Conservation (phyloP, 1,284 basidiomycete genomes). For the Sphagnurus paluster region DNA sequence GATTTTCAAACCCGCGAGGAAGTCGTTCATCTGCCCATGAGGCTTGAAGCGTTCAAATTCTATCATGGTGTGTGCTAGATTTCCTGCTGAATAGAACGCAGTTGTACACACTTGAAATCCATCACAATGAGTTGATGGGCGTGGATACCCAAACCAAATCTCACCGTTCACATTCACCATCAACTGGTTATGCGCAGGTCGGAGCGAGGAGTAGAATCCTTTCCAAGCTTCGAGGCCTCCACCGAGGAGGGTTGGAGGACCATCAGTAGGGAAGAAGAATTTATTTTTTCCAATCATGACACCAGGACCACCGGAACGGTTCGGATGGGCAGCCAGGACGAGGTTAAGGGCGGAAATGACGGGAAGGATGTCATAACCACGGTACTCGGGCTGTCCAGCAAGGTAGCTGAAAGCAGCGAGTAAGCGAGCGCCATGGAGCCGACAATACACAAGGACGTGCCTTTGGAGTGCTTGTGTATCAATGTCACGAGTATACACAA, state of each 20-base stretch:
- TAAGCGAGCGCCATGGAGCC: not conserved
- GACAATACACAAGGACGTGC: conserved; percentile 36
- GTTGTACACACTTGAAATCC: conserved; percentile 59
- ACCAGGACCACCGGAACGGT: conserved; percentile 56
- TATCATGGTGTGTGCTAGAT: conserved; percentile 56
- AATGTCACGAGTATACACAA: conserved; percentile 58
- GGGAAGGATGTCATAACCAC: conserved; percentile 65
- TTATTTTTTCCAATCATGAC: conserved; percentile 74
- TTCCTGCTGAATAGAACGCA: conserved; percentile 69
- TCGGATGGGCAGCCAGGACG: conserved; percentile 63
- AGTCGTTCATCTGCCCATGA: conserved; percentile 49
- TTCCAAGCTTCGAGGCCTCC: conserved; percentile 69
- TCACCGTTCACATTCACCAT: conserved; percentile 77
- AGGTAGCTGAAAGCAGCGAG: conserved; percentile 49
- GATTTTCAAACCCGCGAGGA: conserved; percentile 61
- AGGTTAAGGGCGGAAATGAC: conserved; percentile 74
- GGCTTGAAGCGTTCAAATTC: conserved; percentile 52
- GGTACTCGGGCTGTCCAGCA: conserved; percentile 56
- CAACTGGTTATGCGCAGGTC: conserved; percentile 67
- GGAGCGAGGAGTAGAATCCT: conserved; percentile 76
- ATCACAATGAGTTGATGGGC: conserved; percentile 2
- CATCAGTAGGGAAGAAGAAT: conserved; percentile 65
- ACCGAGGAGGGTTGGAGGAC: conserved; percentile 47
- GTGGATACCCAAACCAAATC: conserved; percentile 7
- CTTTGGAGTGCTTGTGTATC: conserved; percentile 56